Conservation (phyloP, 2,329 filamentous ascomycete species). For the Colletotrichum aenigma region DNA sequence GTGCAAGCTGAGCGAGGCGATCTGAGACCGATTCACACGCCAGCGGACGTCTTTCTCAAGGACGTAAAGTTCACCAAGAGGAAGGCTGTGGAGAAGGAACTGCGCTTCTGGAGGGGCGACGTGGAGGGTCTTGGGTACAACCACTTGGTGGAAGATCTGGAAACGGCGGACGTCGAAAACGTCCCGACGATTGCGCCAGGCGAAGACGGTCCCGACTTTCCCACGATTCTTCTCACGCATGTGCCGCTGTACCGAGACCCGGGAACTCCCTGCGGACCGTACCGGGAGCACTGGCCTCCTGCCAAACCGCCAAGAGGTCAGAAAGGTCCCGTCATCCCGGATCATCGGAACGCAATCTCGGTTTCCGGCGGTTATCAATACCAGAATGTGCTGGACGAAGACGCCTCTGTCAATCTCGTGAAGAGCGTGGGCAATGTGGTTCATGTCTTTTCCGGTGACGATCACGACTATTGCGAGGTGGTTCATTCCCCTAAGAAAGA, state of each 20-base stretch:
- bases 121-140: slow-evolving; percentile 57
- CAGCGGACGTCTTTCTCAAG: slow-evolving; percentile 77
- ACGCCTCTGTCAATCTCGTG: slow-evolving; percentile 77
- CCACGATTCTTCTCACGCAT: slow-evolving; percentile 88
- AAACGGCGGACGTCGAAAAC: slow-evolving; percentile 37
- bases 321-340: slow-evolving; percentile 55
- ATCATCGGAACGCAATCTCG: slow-evolving; percentile 78
- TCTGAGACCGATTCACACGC: slow-evolving; percentile 71
- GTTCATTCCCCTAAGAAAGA: slow-evolving; percentile 73
- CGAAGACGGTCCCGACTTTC: slow-evolving; percentile 65
- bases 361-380: slow-evolving; percentile 90
- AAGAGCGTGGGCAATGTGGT: slow-evolving; percentile 80
- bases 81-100: slow-evolving; percentile 70
- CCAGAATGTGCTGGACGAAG: slow-evolving; percentile 85
- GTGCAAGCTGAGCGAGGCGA: slow-evolving; percentile 55
- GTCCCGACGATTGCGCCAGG: slow-evolving; percentile 44
- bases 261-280: slow-evolving; percentile 85
- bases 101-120: slow-evolving; percentile 69
- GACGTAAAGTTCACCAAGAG: slow-evolving; percentile 68
- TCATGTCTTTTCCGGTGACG: slow-evolving; percentile 92
- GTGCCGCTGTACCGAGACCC: slow-evolving; percentile 85
- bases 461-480: slow-evolving; percentile 97
- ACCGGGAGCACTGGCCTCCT: slow-evolving; percentile 84
- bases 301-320: slow-evolving; percentile 65
- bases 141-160: slow-evolving; percentile 64